Percentiles rank a stretch among this genome's conserved stretches.
Evolutionary conservation across 129 eudicot genomes (phyloP).

Genomic region (Oenanthe sinensis): DNA sequence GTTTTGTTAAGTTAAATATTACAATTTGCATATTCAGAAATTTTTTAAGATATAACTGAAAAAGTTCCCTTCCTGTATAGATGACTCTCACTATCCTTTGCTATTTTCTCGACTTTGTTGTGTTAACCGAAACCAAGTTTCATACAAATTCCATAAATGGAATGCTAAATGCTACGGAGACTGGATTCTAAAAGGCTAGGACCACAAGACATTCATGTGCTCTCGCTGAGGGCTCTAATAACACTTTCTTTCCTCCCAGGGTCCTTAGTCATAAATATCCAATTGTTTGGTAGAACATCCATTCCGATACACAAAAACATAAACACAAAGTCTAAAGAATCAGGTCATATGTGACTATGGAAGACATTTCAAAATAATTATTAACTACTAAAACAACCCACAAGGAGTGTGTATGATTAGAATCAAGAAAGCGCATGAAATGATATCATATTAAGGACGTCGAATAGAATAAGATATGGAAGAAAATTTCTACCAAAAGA

Average conservation of each 20-base stretch:
- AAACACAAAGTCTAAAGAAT: background rate
- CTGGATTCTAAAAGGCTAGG: background rate
- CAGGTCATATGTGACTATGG: background rate
- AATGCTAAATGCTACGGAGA: background rate
- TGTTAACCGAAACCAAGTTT: background rate
- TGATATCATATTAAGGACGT: background rate
- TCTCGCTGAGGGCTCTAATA: background rate
- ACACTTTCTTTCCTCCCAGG: background rate
- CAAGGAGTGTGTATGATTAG: background rate
- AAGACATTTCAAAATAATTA: background rate
- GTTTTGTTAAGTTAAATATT: background rate
- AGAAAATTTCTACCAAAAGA: constrained; percentile 57
- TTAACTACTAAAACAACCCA: constrained; percentile 1
- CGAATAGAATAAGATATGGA: background rate
- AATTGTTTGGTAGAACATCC: background rate
- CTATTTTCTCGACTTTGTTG: background rate
- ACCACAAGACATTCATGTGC: background rate
- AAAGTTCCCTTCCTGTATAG: background rate
- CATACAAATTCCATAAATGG: background rate
- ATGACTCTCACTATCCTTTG: background rate
- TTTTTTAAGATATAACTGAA: background rate
- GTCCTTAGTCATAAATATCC: background rate
- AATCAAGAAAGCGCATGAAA: constrained; percentile 8
- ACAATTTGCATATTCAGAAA: no score
- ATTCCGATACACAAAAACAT: background rate